phyloP scores from a whole-genome alignment of 176 grass and related monocot species.

The Triticum monococcum region DNA sequence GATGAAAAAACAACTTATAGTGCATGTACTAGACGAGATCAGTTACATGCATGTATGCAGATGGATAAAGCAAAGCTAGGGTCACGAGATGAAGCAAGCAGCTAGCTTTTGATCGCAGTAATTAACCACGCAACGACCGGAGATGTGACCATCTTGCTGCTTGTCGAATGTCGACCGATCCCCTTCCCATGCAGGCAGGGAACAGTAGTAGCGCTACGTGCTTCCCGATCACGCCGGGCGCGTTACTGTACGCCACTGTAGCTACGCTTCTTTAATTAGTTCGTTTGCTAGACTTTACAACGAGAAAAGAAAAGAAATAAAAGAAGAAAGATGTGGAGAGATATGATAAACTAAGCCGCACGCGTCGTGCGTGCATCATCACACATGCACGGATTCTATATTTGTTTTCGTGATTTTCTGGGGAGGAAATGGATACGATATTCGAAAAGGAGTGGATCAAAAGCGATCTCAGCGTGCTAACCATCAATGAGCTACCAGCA shows the following conservation, averaged over 20 bases:
- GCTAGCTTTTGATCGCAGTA: neutral
- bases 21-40: no score
- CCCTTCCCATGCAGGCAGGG: neutral
- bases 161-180: neutral
- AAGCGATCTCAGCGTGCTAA: neutral
- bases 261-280: neutral
- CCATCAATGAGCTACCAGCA: neutral
- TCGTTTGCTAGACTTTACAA: neutral
- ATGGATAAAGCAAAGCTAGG: neutral
- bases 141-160: neutral
- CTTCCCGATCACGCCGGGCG: neutral
- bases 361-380: neutral
- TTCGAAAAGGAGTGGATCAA: neutral
- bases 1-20: no score
- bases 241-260: neutral
- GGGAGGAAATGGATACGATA: neutral
- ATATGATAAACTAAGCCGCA: neutral
- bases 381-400: neutral
- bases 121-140: neutral
- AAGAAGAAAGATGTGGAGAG: no score
- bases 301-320: neutral
- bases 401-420: neutral
- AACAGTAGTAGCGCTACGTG: slow-evolving; percentile 8
- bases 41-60: neutral
- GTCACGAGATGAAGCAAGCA: neutral